A percentile compares a stretch with the other conserved stretches of the same genome.
Evolutionary conservation across 2,329 filamentous ascomycete genomes (phyloP).

Genomic region (Phyllosticta citribraziliensis): DNA sequence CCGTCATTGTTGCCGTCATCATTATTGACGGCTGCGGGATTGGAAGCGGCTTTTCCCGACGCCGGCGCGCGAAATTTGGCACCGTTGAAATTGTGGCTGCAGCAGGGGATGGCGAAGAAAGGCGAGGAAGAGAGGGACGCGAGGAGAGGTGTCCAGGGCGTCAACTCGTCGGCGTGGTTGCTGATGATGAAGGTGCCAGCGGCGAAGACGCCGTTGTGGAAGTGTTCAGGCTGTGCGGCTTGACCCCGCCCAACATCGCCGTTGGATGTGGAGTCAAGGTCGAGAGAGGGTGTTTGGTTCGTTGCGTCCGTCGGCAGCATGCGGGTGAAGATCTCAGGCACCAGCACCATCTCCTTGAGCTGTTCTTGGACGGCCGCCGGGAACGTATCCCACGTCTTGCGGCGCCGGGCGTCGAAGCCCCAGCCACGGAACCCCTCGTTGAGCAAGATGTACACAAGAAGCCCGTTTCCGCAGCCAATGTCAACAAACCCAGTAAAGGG

Average conservation of each 20-base stretch:
- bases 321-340: slow-evolving; percentile 40
- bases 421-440: slow-evolving; percentile 74
- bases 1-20: not conserved
- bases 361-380: slow-evolving; percentile 36
- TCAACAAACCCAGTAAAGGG: slow-evolving; percentile 85
- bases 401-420: slow-evolving; percentile 81
- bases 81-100: slow-evolving; percentile 78
- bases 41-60: slow-evolving; percentile 7
- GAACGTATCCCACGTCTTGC: slow-evolving; percentile 79
- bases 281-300: not conserved
- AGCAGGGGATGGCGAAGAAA: slow-evolving; percentile 92
- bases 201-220: slow-evolving; percentile 57
- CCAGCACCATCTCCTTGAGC: slow-evolving; percentile 51
- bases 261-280: not conserved
- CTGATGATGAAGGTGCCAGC: slow-evolving; percentile 81
- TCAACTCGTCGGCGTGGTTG: slow-evolving; percentile 94
- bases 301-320: not conserved
- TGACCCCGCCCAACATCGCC: too few species aligned
- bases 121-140: slow-evolving; percentile 65
- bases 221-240: slow-evolving; percentile 4
- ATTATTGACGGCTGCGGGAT: not conserved
- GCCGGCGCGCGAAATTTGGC: slow-evolving; percentile 55
- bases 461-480: slow-evolving; percentile 89
- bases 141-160: slow-evolving; percentile 87
- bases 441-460: slow-evolving; percentile 74